phyloP scores from a whole-genome alignment of 208 protist species.

The Crithidia expoeki region DNA sequence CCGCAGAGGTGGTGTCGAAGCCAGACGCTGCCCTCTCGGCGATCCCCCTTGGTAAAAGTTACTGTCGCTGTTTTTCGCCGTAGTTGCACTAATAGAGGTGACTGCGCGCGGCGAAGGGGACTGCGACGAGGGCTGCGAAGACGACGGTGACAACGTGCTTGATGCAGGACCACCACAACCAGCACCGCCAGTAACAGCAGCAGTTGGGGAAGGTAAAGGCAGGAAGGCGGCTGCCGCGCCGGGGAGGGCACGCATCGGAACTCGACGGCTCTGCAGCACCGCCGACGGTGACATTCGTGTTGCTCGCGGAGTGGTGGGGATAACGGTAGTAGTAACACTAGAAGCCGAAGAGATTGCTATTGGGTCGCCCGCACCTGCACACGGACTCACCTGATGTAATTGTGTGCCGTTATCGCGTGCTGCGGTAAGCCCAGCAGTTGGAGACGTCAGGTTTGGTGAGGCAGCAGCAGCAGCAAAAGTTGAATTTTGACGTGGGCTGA shows the following conservation, averaged over 20 bases:
- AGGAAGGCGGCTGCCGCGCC: not conserved
- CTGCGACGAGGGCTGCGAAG: not conserved
- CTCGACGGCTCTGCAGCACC: constrained; percentile 13
- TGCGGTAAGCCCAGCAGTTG: too few species aligned
- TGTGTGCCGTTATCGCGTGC: too few species aligned
- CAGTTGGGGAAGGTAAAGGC: not conserved
- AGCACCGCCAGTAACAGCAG: not conserved
- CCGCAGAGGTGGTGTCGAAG: not conserved
- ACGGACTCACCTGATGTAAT: too few species aligned
- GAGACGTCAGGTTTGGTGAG: too few species aligned
- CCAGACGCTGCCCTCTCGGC: not conserved
- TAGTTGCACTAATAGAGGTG: not conserved
- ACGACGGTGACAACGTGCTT: not conserved
- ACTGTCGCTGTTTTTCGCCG: not conserved
- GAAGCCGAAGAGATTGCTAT: too few species aligned
- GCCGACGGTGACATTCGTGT: not conserved
- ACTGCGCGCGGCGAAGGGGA: not conserved
- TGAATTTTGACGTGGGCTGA: too few species aligned
- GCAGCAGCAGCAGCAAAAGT: too few species aligned
- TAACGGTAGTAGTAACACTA: too few species aligned
- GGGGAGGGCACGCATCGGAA: constrained; percentile 1
- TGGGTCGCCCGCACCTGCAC: too few species aligned
- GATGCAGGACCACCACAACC: not conserved
- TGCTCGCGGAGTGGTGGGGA: too few species aligned
- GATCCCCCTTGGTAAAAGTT: not conserved